Base-by-base conservation (phyloP, 306 rosid species). In the Dicorynia guianensis region DNA sequence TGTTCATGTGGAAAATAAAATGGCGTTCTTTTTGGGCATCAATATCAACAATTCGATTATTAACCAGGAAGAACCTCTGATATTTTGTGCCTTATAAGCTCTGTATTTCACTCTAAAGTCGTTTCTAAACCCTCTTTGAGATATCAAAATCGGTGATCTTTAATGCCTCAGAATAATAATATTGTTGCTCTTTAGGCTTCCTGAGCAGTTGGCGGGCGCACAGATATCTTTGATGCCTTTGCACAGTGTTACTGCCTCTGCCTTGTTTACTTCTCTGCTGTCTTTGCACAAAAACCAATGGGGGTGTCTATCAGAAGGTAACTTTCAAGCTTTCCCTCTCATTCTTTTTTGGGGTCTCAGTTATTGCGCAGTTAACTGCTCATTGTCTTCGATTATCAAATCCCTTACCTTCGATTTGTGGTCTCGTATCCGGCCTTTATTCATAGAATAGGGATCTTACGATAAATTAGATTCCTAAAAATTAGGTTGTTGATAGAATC, bases 181-280 rank as follows among this genome's bases (percentile, higher is more conserved):
- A 18, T 35, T 70, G 54, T 46, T 69, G 46, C 36, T 61, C 63
- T 69, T 15, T 52, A 89, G 93, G 87, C 71, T 84, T 58, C 91
- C 89, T 7, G 87, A 75, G 85, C 85, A 84, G 79, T 86, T 89
- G 76, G 80, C 82, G 0, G 69, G 85, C 4, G 63, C 81, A 64
- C 87, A 86, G 80, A 83, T 80, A 72, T 87, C 91, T 4, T 71
- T 87, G 76, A 79, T 84, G 80, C 91, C 91, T 4, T 33, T 87
- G 69, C 89, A 82, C 68, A 87, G 82, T 61, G 89, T 68, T 43
- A 87, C 85, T 36, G 89, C 91, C 62, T 63, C 89, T 33, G 84
- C 89, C n/a, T 85, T 87, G 84, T 87, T 4, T 40, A 65, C 71
- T 20, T 65, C 71, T 65, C 55, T 65, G 71, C 71, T 65, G 52